phyloP scores from a whole-genome alignment of 2,329 filamentous ascomycete genomes.

The Seiridium unicorne region DNA sequence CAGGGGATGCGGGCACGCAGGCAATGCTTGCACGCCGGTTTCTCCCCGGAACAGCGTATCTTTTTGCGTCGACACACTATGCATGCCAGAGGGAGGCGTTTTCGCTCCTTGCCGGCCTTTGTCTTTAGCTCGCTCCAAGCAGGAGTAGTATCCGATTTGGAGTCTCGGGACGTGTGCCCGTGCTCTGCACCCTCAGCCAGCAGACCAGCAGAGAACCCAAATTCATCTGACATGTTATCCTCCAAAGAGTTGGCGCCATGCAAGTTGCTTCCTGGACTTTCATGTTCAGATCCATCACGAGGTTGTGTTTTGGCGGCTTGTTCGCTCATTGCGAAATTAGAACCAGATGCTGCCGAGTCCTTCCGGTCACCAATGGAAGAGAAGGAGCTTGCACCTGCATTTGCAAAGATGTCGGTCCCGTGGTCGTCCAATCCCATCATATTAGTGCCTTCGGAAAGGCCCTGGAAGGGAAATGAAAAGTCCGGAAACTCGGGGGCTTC shows the following conservation, averaged over 20 bases:
- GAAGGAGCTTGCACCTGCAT: slow-evolving; percentile 26
- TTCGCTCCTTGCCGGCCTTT: slow-evolving; percentile 93
- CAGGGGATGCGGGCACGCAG: slow-evolving; percentile 89
- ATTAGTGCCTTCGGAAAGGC: slow-evolving; percentile 38
- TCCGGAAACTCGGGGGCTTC: slow-evolving; percentile 50
- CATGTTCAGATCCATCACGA: slow-evolving; percentile 43
- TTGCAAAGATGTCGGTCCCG: slow-evolving; percentile 28
- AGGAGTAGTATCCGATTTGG: slow-evolving; percentile 58
- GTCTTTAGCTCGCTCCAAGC: slow-evolving; percentile 84
- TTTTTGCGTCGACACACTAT: slow-evolving; percentile 97
- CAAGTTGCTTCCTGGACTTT: slow-evolving; percentile 39
- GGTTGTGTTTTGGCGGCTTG: slow-evolving; percentile 20
- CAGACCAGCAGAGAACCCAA: slow-evolving; percentile 47
- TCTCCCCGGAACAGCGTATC: slow-evolving; percentile 96
- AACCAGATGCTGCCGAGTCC: slow-evolving; percentile 33
- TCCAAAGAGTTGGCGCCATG: slow-evolving; percentile 48
- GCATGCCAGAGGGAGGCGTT: slow-evolving; percentile 87
- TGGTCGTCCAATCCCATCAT: slow-evolving; percentile 39
- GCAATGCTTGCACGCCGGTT: slow-evolving; percentile 96
- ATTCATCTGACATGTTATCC: slow-evolving; percentile 57
- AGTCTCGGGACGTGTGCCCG: slow-evolving; percentile 52
- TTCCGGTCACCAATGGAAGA: slow-evolving; percentile 35
- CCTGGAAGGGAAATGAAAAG: slow-evolving; percentile 51
- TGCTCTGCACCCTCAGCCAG: slow-evolving; percentile 53
- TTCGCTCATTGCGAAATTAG: slow-evolving; percentile 25